Base-by-base conservation (phyloP, 148 eudicot species). In the Chenopodium album region DNA sequence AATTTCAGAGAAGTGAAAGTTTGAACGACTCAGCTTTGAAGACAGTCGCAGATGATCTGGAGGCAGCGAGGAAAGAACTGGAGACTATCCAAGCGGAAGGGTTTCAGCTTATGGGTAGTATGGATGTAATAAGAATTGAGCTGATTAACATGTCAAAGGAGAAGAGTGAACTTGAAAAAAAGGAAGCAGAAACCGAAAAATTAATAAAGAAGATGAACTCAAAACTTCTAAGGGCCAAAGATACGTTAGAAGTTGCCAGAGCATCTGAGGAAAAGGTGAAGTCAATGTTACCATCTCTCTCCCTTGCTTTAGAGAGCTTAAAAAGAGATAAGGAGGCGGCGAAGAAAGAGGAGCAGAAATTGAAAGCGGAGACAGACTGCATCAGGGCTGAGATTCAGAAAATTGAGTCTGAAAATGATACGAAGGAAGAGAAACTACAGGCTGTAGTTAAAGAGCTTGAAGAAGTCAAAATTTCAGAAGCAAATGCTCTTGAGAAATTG, bases 111-210 rank as follows among this genome's bases (percentile, higher is more conserved):
- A 97, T 91, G 97, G 76, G 86, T 31, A 83, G 94, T 67, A 92
- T 97, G 94, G 97, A 97, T 80, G 56, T 84, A 31, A 79, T 88
- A 19, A 88, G 98, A 76, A 81, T 81, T 1, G 94, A 97, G 88
- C 82, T 91, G 63, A 82, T 66, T 50, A 78, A 74, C 37, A 71
- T 87, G 7, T n/a, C 73, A 4, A 81, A 87, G 54, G 91, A 92
- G 82, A 84, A 80, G 80, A 84, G 79, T 14, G 59, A 71, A 60
- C 31, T 88, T 56, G 84, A 85, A 84, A 89, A 85, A 83, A 75
- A 60, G 66, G 94, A 91, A 54, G 85, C 80, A 46, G 87, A 89
- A 81, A 74, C 87, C 47, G 93, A 92, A 17, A 79, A 76, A 13
- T 76, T 68, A 7, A 79, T 91, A 17, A 87, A 87, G 83, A 90